Conservation (phyloP, 2,329 filamentous ascomycete genomes). For the Drechslerella dactyloides region DNA sequence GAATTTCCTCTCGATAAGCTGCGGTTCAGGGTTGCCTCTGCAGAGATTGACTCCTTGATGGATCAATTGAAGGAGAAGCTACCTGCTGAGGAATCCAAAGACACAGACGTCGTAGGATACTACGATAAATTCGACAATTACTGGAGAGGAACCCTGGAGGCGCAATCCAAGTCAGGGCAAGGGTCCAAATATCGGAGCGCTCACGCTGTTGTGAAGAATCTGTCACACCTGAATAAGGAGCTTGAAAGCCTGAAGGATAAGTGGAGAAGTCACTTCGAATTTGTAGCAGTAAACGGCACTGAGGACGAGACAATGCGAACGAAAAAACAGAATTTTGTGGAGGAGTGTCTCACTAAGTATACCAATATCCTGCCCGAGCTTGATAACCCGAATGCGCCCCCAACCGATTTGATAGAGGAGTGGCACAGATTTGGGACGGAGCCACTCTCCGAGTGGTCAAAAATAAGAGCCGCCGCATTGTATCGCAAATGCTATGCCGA, state of each 20-base stretch:
- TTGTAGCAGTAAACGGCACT: background rate
- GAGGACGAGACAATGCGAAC: background rate
- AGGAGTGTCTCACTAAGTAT: slow-evolving; percentile 5
- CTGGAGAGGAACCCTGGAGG: background rate
- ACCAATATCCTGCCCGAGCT: slow-evolving; percentile 12
- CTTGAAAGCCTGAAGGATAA: background rate
- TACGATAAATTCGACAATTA: background rate
- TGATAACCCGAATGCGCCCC: background rate
- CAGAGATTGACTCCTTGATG: slow-evolving; percentile 6
- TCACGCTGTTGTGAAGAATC: background rate
- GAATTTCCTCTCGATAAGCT: slow-evolving; percentile 21
- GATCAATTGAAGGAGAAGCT: background rate
- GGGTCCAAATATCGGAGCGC: background rate
- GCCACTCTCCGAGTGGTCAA: background rate
- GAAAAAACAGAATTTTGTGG: slow-evolving; percentile 2
- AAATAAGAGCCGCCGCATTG: background rate
- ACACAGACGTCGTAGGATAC: slow-evolving; percentile 3
- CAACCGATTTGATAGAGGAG: background rate
- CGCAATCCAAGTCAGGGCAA: background rate
- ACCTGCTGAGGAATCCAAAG: background rate
- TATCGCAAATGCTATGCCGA: background rate
- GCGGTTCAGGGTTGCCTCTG: slow-evolving; percentile 9
- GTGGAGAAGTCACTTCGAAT: slow-evolving; percentile 7
- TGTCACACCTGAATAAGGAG: background rate
- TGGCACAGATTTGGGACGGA: background rate